Percentiles rank a stretch among this genome's conserved stretches.
Evolutionary conservation across 2,329 filamentous ascomycete genomes (phyloP).

Genomic region (Pseudomassariella vexata): DNA sequence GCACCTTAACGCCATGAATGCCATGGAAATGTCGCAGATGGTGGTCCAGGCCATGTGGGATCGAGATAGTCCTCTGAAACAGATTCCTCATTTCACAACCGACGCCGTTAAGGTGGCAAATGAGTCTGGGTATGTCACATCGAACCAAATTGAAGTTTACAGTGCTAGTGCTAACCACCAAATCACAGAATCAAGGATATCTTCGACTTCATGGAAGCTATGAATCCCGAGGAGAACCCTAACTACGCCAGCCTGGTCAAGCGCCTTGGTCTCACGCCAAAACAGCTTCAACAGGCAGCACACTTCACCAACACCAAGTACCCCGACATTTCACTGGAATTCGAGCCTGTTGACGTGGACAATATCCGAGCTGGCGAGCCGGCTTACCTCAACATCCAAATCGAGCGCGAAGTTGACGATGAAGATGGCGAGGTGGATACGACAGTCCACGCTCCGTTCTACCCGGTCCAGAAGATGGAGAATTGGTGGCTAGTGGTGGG

Average conservation of each 20-base stretch:
- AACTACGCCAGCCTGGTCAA: conserved; percentile 74
- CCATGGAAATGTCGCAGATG: conserved; percentile 99
- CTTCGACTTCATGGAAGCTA: conserved; percentile 97
- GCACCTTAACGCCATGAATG: conserved; percentile 93
- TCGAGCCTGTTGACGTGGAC: conserved; percentile 77
- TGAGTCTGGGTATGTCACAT: conserved; percentile 60
- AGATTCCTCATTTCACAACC: conserved; percentile 89
- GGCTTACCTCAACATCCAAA: conserved; percentile 74
- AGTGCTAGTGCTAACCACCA: conserved; percentile 16
- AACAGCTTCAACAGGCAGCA: conserved; percentile 82
- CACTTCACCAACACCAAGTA: conserved; percentile 96
- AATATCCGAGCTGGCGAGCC: conserved; percentile 75
- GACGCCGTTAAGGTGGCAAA: conserved; percentile 79
- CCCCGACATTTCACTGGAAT: conserved; percentile 87
- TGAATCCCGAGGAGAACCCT: conserved; percentile 91
- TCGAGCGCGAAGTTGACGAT: conserved; percentile 77
- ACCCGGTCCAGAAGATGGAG: conserved; percentile 85
- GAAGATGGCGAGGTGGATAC: conserved; percentile 66
- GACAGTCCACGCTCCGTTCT: conserved; percentile 92
- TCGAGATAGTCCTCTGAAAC: conserved; percentile 90
- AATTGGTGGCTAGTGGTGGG: conserved; percentile 98
- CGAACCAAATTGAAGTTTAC: not conserved
- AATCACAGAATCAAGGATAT: conserved; percentile 74
- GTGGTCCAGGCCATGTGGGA: conserved; percentile 99
- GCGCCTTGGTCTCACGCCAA: conserved; percentile 70